Conservation (phyloP, 805 yeast genomes). For the Starmerella cellae region DNA sequence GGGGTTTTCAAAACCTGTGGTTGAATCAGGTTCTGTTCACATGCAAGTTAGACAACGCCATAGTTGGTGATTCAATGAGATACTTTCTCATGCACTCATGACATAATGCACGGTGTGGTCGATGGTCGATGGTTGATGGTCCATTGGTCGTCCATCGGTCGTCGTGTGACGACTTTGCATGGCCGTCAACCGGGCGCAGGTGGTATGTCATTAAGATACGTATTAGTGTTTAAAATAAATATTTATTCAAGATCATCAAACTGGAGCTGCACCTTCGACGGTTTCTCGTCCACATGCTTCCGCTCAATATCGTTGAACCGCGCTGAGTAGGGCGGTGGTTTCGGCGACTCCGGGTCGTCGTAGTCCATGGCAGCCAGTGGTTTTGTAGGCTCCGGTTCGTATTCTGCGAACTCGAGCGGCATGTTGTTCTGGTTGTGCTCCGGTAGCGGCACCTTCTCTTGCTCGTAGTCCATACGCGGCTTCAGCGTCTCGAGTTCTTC, state of each 20-base stretch:
- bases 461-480: conserved; percentile 22
- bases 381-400: conserved; percentile 5
- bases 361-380: conserved; percentile 12
- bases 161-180: no score
- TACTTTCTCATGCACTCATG: no score
- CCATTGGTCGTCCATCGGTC: no score
- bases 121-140: no score
- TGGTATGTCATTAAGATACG: no score
- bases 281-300: background rate
- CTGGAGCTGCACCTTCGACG: conserved; percentile 5
- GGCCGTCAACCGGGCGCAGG: no score
- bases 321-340: conserved; percentile 1
- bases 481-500: conserved; percentile 27
- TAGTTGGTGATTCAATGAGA: no score
- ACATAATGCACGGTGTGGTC: no score
- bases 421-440: conserved; percentile 6
- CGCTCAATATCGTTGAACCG: background rate
- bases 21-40: no score
- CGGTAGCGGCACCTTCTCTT: conserved; percentile 10
- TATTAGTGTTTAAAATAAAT: background rate
- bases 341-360: conserved; percentile 10
- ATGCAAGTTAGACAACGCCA: no score
- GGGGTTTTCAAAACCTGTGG: no score
- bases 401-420: conserved; percentile 11
- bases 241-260: conserved; percentile 9